Percentiles rank a stretch among this genome's conserved stretches.
Evolutionary conservation across 1,139 yeast genomes (phyloP).

Genomic region (Blastobotrys buckinghamii): DNA sequence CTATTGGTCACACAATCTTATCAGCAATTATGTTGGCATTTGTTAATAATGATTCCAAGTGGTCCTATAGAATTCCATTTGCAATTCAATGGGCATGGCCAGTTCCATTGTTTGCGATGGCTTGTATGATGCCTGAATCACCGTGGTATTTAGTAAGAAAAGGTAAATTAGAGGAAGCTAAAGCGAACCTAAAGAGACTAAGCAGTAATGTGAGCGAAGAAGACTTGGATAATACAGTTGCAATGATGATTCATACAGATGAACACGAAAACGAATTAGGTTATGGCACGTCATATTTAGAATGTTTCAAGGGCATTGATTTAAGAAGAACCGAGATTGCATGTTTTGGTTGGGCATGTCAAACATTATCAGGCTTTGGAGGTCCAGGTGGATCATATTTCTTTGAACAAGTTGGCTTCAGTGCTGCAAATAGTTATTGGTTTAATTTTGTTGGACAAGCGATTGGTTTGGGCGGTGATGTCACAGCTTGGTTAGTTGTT

Average conservation of each 20-base stretch:
- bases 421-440: constrained; percentile 15
- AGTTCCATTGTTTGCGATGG: constrained; percentile 44
- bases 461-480: constrained; percentile 17
- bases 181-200: not conserved
- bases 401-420: constrained; percentile 19
- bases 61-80: constrained; percentile 42
- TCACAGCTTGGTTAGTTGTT: constrained; percentile 12
- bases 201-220: constrained; percentile 27
- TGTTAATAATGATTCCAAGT: constrained; percentile 1
- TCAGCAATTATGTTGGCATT: constrained; percentile 7
- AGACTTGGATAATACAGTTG: constrained; percentile 30
- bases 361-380: constrained; percentile 28
- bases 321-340: constrained; percentile 49
- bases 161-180: constrained; percentile 31
- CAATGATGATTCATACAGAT: constrained; percentile 40
- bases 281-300: constrained; percentile 36
- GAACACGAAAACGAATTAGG: constrained; percentile 38
- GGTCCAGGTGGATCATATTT: constrained; percentile 22
- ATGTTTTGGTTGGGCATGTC: not conserved
- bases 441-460: constrained; percentile 23
- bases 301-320: constrained; percentile 45
- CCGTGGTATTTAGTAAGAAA: constrained; percentile 49
- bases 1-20: constrained; percentile 37
- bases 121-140: constrained; percentile 50
- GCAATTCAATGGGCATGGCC: constrained; percentile 62